Percentiles rank a stretch among this genome's conserved stretches.
Conservation (phyloP, 495 filamentous ascomycete genomes). For the Diplogelasinospora grovesii region DNA sequence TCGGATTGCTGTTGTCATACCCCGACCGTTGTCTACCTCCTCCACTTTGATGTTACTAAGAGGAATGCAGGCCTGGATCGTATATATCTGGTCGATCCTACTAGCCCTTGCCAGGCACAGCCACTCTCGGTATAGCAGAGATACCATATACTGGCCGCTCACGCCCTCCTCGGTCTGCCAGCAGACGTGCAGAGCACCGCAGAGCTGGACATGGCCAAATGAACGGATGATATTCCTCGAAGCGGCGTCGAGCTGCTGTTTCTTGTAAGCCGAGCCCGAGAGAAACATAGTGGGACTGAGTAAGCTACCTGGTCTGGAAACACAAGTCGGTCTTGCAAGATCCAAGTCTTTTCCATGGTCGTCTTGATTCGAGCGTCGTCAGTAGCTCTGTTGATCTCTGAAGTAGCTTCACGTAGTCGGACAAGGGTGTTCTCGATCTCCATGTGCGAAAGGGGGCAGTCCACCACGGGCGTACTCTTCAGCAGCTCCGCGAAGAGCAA, state of each 20-base stretch:
- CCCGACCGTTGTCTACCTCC: constrained; percentile 72
- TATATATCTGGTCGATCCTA: constrained; percentile 55
- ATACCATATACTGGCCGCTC: constrained; percentile 76
- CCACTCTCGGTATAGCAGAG: constrained; percentile 76
- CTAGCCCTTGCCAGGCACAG: constrained; percentile 67
- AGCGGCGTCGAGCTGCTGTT: constrained; percentile 35
- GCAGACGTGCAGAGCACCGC: constrained; percentile 79
- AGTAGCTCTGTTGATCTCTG: constrained; percentile 72
- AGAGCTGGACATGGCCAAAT: constrained; percentile 76
- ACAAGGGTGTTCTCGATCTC: constrained; percentile 70
- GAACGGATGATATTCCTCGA: constrained; percentile 57
- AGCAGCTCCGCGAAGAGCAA: constrained; percentile 78
- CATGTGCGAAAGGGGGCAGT: constrained; percentile 73
- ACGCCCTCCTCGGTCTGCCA: constrained; percentile 64
- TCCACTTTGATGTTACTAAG: constrained; percentile 67
- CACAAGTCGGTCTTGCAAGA: constrained; percentile 68
- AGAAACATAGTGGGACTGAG: neutral
- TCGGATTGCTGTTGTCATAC: constrained; percentile 41
- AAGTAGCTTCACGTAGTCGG: constrained; percentile 61
- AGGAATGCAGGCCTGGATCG: constrained; percentile 67
- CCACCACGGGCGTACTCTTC: constrained; percentile 72
- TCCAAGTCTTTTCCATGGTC: constrained; percentile 64
- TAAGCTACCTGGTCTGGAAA: constrained; percentile 60
- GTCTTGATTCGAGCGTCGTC: constrained; percentile 52
- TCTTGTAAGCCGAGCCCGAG: constrained; percentile 11